Base-by-base conservation (phyloP, 768 basidiomycete species). In the Ramaria rubella region DNA sequence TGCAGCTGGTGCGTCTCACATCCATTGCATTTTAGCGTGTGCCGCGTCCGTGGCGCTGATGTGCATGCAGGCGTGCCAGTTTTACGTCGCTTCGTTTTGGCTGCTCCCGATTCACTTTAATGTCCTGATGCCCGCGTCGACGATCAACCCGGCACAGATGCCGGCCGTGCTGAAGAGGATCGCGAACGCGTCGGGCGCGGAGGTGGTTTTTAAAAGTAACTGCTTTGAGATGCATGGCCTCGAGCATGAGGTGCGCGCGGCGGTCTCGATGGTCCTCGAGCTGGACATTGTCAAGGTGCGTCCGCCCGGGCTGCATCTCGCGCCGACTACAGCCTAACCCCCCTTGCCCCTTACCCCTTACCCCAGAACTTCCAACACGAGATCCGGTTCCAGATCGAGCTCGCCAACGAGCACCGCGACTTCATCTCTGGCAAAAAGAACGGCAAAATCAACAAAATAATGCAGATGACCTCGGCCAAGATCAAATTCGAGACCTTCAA, bases 381-480 rank as follows among this genome's bases (percentile, higher is more conserved):
- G 73, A 92, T 98, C 61, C 88, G 93, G 49, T 97, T 98, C 75
- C 94, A 97, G 72, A 92, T 97, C 54, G 96, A 99, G 71, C 81
- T 97, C 5, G 88, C 94, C 42, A 95, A 95, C 69, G 96, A 99
- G 69, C 94, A 98, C 63, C 85, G 94, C 58, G 95, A 99, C 63
- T 99, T 98, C 73, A 96, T 99, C 70, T 90, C 89, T 56, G 95
- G 95, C 43, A 99, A 99, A 78, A 97, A 98, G 79, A 97, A 98
- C 65, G 95, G 95, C 57, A 99, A 99, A 74, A 92, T 97, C 71
- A 97, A 97, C 77, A 98, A 97, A 76, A 96, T 98, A 69, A 97
- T 97, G 92, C 94, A 97, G 71, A 87, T 85, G 12, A 89, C 94
- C 29, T 90, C 89, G 63, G 94, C 94, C 68, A 95, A 96, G 75